Conservation (phyloP, 805 yeast species). For the Candida pini region DNA sequence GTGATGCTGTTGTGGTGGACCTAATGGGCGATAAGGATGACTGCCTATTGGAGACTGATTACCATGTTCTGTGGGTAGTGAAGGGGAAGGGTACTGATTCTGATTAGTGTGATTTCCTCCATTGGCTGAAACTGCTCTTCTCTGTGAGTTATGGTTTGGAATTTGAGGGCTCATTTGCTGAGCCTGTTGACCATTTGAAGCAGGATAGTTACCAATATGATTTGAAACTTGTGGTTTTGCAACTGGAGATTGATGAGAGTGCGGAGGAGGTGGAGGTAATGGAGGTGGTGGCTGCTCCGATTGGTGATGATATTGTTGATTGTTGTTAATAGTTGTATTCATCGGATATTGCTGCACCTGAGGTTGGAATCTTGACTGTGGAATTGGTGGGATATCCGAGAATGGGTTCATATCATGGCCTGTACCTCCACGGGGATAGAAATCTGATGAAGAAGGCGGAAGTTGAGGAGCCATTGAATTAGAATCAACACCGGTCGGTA, state of each 20-base stretch:
- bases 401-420: slow-evolving; percentile 5
- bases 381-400: slow-evolving; percentile 16
- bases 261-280: not conserved
- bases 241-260: too few species aligned
- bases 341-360: not conserved
- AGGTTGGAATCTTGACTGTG: slow-evolving; percentile 13
- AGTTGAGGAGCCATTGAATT: too few species aligned
- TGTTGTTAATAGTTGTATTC: not conserved
- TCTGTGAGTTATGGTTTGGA: too few species aligned
- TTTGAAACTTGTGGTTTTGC: not conserved
- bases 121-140: not conserved
- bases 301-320: slow-evolving; percentile 5
- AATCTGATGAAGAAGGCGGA: not conserved
- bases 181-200: too few species aligned
- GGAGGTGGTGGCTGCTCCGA: slow-evolving; percentile 7
- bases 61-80: too few species aligned
- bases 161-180: not conserved
- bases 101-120: not conserved
- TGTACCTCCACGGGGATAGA: too few species aligned
- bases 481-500: too few species aligned
- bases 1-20: slow-evolving; percentile 7
- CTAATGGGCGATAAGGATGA: not conserved
- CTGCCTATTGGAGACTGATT: too few species aligned
- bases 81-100: not conserved
- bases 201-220: too few species aligned